phyloP scores from a whole-genome alignment of 2,329 filamentous ascomycete species.

The Pseudocercospora fijiensis region DNA sequence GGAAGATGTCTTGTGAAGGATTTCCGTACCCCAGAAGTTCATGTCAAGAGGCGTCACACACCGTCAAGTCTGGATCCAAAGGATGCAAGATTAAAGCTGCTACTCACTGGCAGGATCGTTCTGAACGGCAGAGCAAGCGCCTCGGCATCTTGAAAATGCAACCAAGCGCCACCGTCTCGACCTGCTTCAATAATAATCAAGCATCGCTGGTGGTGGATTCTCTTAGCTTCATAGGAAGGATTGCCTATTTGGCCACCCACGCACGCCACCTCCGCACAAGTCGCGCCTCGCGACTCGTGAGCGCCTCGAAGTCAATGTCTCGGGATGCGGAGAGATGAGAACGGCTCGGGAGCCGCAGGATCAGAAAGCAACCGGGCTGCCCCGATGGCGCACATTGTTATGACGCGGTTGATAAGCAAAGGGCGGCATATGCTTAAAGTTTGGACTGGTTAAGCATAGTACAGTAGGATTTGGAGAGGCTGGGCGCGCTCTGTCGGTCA shows the following conservation, averaged over 20 bases:
- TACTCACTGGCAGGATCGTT: constrained; percentile 8
- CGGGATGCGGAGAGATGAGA: background rate
- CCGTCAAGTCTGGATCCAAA: background rate
- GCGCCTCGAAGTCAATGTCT: background rate
- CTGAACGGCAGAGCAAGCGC: constrained; percentile 3
- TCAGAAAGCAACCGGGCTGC: background rate
- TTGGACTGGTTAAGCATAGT: constrained; percentile 2
- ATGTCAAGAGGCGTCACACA: constrained; percentile 2
- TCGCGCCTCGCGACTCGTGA: constrained; percentile 1
- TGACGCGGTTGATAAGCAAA: background rate
- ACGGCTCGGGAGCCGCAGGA: constrained; percentile 2
- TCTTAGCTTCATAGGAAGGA: constrained; percentile 1
- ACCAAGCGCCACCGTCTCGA: background rate
- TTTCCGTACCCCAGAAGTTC: background rate
- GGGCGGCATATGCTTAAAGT: constrained; percentile 2
- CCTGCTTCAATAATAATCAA: background rate
- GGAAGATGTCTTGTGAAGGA: background rate
- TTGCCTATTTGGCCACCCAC: background rate
- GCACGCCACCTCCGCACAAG: constrained; percentile 6
- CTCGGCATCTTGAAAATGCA: background rate
- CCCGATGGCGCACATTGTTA: background rate
- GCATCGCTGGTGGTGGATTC: background rate
- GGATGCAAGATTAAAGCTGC: background rate
- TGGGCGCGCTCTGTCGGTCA: background rate
- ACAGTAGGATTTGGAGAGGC: constrained; percentile 1